Evolutionary conservation across 2,329 filamentous ascomycete species (phyloP).

Genomic region (Fusarium guadeloupense): DNA sequence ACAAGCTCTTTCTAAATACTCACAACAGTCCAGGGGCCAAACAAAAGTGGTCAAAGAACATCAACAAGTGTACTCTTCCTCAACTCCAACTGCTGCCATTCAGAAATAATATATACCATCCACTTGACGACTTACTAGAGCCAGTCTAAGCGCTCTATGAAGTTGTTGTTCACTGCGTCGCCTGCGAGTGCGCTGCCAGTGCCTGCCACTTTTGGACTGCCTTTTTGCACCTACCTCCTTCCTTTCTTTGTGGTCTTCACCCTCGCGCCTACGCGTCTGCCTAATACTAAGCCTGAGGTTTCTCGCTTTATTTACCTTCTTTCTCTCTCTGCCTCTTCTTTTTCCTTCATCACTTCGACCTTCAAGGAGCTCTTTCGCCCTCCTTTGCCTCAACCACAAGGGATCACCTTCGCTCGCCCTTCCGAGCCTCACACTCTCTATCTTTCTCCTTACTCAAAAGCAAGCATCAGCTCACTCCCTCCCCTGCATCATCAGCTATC

Average conservation of each 20-base stretch:
- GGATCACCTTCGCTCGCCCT: neutral
- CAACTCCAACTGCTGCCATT: no score
- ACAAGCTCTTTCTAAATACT: no score
- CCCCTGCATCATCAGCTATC: neutral
- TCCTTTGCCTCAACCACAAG: neutral
- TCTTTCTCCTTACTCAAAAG: neutral
- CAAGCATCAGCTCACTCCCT: neutral
- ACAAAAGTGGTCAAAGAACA: no score
- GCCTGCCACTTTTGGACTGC: neutral
- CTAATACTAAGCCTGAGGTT: neutral
- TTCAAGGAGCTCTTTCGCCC: neutral
- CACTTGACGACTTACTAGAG: no score
- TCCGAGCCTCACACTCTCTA: neutral
- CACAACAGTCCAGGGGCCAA: no score
- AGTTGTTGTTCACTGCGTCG: neutral
- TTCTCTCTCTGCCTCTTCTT: neutral
- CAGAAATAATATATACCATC: no score
- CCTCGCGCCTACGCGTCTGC: neutral
- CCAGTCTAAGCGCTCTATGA: no score
- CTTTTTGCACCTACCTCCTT: neutral
- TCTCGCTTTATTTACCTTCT: neutral
- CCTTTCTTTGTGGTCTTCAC: neutral
- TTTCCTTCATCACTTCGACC: neutral
- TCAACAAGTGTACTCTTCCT: no score
- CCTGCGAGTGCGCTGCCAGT: neutral